A percentile compares a stretch with the other conserved stretches of the same genome.
Conservation (phyloP, 768 basidiomycete species). For the Termitomyces titanicus region DNA sequence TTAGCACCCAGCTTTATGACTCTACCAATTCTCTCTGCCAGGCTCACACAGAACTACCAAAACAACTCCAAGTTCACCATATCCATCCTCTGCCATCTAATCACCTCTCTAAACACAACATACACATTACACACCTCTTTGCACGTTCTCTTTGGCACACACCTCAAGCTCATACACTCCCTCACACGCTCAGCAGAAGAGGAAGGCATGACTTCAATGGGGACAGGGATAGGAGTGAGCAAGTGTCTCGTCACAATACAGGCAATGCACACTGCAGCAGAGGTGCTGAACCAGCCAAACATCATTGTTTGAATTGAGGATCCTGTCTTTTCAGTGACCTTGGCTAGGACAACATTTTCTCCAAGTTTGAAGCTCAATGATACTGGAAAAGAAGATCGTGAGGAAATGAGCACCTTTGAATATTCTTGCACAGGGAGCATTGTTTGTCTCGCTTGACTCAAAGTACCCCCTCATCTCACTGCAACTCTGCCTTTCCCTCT, state of each 20-base stretch:
- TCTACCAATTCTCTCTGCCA: slow-evolving; percentile 60
- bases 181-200: slow-evolving; percentile 13
- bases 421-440: too few species aligned
- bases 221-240: slow-evolving; percentile 3
- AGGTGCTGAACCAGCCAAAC: slow-evolving; percentile 25
- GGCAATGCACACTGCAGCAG: slow-evolving; percentile 25
- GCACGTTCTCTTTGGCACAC: slow-evolving; percentile 48
- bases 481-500: too few species aligned
- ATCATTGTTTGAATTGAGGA: too few species aligned
- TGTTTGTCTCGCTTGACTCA: too few species aligned
- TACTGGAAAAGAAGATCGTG: too few species aligned
- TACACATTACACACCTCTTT: slow-evolving; percentile 24
- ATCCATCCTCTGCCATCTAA: slow-evolving; percentile 50
- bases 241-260: slow-evolving; percentile 30
- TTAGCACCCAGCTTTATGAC: slow-evolving; percentile 63
- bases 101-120: slow-evolving; percentile 35
- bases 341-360: too few species aligned
- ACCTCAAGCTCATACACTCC: slow-evolving; percentile 52
- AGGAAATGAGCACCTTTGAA: too few species aligned
- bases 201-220: slow-evolving; percentile 9
- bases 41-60: slow-evolving; percentile 44
- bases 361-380: too few species aligned
- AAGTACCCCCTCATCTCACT: too few species aligned
- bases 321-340: too few species aligned
- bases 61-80: slow-evolving; percentile 57